Evolutionary conservation across 305 asterid species (phyloP).

Genomic region (Lippia alba): DNA sequence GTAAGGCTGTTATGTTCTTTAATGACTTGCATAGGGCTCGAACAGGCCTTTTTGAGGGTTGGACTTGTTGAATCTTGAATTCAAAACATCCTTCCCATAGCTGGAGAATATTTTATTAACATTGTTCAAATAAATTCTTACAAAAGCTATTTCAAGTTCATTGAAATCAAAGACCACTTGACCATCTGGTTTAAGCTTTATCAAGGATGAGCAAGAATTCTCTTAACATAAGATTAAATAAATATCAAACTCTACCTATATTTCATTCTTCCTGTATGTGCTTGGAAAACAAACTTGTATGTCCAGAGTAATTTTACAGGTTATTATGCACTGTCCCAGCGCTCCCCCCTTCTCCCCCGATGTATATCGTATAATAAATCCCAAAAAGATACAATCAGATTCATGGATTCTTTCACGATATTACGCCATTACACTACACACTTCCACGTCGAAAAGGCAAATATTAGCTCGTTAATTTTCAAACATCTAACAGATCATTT

Average conservation of each 20-base stretch:
- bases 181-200: neutral
- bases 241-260: neutral
- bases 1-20: neutral
- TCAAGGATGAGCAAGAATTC: neutral
- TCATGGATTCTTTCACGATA: constrained; percentile 1
- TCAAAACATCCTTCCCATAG: constrained; percentile 23
- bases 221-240: neutral
- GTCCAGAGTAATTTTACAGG: neutral
- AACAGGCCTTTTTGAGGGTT: neutral
- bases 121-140: neutral
- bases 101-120: constrained; percentile 8
- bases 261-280: neutral
- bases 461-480: constrained; percentile 3
- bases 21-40: neutral
- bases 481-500: neutral
- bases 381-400: too few species aligned
- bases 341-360: too few species aligned
- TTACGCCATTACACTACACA: constrained; percentile 6
- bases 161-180: neutral
- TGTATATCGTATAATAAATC: too few species aligned
- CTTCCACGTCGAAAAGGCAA: neutral
- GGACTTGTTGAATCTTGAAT: constrained; percentile 10
- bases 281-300: neutral
- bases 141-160: neutral
- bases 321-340: too few species aligned